Evolutionary conservation across 139 green algal species (phyloP), one percentile per base, ranked within the genome.

Genomic region (Limnomonas spitsbergensis): DNA sequence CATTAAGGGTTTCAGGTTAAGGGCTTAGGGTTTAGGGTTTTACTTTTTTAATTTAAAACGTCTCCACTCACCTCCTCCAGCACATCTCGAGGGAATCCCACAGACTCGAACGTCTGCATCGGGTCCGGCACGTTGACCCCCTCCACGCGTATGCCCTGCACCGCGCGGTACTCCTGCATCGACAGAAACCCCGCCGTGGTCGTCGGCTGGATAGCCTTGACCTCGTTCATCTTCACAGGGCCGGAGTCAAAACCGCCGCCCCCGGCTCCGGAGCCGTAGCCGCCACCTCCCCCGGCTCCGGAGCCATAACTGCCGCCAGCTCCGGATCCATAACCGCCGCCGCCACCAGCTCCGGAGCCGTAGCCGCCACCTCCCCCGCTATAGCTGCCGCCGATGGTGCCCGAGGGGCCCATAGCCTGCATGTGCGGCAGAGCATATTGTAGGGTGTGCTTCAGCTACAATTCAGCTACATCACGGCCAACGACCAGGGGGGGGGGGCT

Each of bases 21-120:
- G n/a, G n/a, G n/a, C n/a, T n/a, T n/a, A n/a, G n/a, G n/a, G n/a
- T n/a, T n/a, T n/a, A n/a, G n/a, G n/a, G n/a, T n/a, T n/a, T n/a
- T n/a, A n/a, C n/a, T n/a, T n/a, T n/a, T n/a, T n/a, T n/a, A n/a
- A n/a, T n/a, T n/a, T n/a, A n/a, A n/a, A n/a, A n/a, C n/a, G 67
- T 34, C 40, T 9, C 4, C 54, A n/a, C 40, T 47, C 67, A 95
- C 89, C 88, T 95, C 93, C 31, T 91, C 88, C 80, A 95, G 77
- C 56, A 97, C 90, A 72, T 93, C 86, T 6, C 36, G 26, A 14
- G 91, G 81, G 73, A 94, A 94, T n/a, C 85, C 82, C 2, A 82
- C 90, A n/a, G 82, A 85, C 67, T 93, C 88, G 37, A 97, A 97
- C 0, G 85, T 89, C 72, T 91, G 86, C 14, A 90, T 76, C 24